Base-by-base conservation (phyloP, 2,329 filamentous ascomycete genomes). In the Conoideocrella luteorostrata region DNA sequence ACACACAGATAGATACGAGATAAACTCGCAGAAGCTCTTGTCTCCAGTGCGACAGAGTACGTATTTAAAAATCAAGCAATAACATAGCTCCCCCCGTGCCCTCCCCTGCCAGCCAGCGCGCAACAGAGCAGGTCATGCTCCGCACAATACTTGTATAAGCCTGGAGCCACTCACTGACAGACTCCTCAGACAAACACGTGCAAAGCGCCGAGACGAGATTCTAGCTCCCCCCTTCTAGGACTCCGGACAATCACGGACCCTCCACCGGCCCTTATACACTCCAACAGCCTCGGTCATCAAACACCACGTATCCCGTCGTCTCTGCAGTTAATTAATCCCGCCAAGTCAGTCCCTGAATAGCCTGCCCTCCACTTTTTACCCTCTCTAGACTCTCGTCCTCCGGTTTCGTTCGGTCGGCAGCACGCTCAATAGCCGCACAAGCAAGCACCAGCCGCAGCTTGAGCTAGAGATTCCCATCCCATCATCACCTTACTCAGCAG, bases 401-500 rank as follows among this genome's bases (percentile, higher is more conserved):
- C 7, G 15, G n/a, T n/a, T n/a, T n/a, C n/a, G n/a, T n/a, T n/a
- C n/a, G n/a, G n/a, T n/a, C n/a, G n/a, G n/a, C n/a, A n/a, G n/a
- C n/a, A n/a, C n/a, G n/a, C n/a, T n/a, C n/a, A n/a, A n/a, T n/a
- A n/a, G n/a, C n/a, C n/a, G n/a, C n/a, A n/a, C n/a, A n/a, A n/a
- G n/a, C n/a, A n/a, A n/a, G n/a, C n/a, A n/a, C n/a, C n/a, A 29
- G 11, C 37, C 11, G 11, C 21, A 40, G 29, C 36, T 34, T 34
- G 26, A 39, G 20, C 28, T 36, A n/a, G n/a, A n/a, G n/a, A n/a
- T n/a, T n/a, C n/a, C n/a, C n/a, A 15, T 39, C 4, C 29, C 13
- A 15, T 12, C 15, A 21, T 41, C 35, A n/a, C n/a, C 44, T 45
- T 39, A 45, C 43, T 41, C 43, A 45, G 43, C 43, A 41, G 11